Evolutionary conservation across 83 land plant genomes (phyloP), one percentile per base, ranked within the genome.

Genomic region (Picea abies): DNA sequence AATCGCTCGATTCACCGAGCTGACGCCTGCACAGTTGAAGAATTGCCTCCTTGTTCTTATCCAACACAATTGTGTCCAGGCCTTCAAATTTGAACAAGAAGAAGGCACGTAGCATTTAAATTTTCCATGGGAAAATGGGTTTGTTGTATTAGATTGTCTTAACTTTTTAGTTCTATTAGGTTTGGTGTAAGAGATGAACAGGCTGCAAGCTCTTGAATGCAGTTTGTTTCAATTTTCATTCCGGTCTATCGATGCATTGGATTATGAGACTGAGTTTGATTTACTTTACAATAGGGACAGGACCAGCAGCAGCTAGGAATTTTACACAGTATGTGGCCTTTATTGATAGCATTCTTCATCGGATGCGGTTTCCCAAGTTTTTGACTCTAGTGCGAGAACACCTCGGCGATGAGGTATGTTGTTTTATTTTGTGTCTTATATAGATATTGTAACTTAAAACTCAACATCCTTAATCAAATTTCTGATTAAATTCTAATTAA

Each of bases 11-110:
- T 90, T 72, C 88, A 85, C 94, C 2, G 90, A 89, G 41, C 86
- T 97, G 29, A 65, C 82, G 47, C 14, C 62, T 23, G 11, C 86
- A 0, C 87, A 90, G 86, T 88, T 97, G 79, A 91, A 87, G 65
- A 94, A 90, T 73, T 90, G 89, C 82, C 85, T 97, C 4, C 94
- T 91, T 62, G 93, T 96, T 35, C 87, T 97, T 19, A 89, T 96
- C 68, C 99, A 97, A 85, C 99, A 97, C 83, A 97, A 94, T 66
- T 96, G 99, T 82, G 93, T 94, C 23, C 98, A 97, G 84, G 93
- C 93, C 44, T 97, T 90, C 82, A 85, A 76, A 88, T 75, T 85
- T 52, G 85, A 80, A 23, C 70, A 80, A 71, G 91, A 85, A 78
- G 88, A 39, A 20, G 65, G 65, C 58, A 19, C 22, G 4, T 25